A percentile compares a stretch with the other conserved stretches of the same genome.
phyloP scores from a whole-genome alignment of 345 rosid species.

The Salix exigua region DNA sequence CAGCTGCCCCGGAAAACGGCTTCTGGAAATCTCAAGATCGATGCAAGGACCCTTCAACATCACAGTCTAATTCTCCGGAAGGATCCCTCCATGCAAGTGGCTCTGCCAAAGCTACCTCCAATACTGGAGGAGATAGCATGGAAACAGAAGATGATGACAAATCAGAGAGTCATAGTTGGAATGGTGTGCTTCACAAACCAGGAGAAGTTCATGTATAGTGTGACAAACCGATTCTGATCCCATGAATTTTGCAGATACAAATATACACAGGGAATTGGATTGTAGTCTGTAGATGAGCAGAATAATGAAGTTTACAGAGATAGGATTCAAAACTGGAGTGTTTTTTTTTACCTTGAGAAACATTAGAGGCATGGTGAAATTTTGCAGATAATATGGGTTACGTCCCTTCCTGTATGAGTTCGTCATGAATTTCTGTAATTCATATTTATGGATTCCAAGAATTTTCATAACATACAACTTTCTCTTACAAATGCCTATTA shows the following conservation, averaged over 20 bases:
- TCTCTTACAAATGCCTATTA: not conserved
- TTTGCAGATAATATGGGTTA: not conserved
- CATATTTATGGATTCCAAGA: not conserved
- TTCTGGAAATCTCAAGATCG: slow-evolving; percentile 11
- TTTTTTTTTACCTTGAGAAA: not conserved
- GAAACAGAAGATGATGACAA: slow-evolving; percentile 9
- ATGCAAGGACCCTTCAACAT: not conserved
- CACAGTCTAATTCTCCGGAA: slow-evolving; percentile 10
- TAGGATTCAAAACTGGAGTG: slow-evolving; percentile 7
- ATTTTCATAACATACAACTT: not conserved
- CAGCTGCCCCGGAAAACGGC: slow-evolving; percentile 14
- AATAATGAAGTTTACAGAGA: slow-evolving; percentile 7
- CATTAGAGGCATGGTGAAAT: slow-evolving; percentile 8
- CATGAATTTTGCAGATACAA: slow-evolving; percentile 22
- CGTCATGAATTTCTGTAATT: slow-evolving; percentile 5
- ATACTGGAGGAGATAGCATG: slow-evolving; percentile 13
- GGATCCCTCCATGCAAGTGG: slow-evolving; percentile 6
- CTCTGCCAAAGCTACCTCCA: slow-evolving; percentile 5
- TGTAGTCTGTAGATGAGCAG: not conserved
- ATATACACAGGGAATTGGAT: slow-evolving; percentile 7
- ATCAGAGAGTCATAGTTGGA: slow-evolving; percentile 26
- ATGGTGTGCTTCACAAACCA: not conserved
- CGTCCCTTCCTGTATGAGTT: not conserved
- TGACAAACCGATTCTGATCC: slow-evolving; percentile 11
- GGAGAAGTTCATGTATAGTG: slow-evolving; percentile 8